Conservation (phyloP, 1,284 basidiomycete species). For the Pterula multifida region DNA sequence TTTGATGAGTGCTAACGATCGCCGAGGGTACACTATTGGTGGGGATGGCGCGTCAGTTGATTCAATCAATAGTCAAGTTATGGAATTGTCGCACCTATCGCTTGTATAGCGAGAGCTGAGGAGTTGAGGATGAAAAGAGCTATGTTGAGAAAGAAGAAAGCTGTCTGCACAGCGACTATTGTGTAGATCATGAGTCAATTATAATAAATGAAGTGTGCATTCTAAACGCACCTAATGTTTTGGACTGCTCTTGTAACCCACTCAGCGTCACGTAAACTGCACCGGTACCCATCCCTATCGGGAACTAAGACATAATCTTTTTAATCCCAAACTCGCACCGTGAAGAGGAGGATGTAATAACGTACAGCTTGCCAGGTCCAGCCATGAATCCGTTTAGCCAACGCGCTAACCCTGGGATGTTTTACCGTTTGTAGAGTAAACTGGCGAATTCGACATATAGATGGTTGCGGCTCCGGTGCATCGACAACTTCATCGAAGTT, state of each 20-base stretch:
- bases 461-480: too few relatives aligned
- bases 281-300: constrained; percentile 37
- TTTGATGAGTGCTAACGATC: constrained; percentile 28
- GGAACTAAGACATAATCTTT: too few relatives aligned
- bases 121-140: constrained; percentile 30
- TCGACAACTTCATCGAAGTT: too few relatives aligned
- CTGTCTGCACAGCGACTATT: constrained; percentile 20
- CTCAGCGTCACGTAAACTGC: constrained; percentile 35
- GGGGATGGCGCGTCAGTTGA: not conserved
- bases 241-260: constrained; percentile 24
- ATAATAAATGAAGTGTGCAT: not conserved
- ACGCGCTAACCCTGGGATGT: constrained; percentile 14
- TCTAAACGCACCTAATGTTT: constrained; percentile 14
- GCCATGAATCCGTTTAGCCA: constrained; percentile 33
- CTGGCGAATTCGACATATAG: too few relatives aligned
- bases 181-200: not conserved
- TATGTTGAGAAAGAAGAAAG: constrained; percentile 36
- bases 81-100: constrained; percentile 29
- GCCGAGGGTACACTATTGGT: constrained; percentile 27
- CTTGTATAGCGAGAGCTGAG: constrained; percentile 28
- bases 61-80: not conserved
- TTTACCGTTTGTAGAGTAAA: too few relatives aligned
- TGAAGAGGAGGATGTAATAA: not conserved
- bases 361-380: constrained; percentile 33
- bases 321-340: not conserved